These are phyloP conservation scores for Excoecaria agallocha DNA, from an alignment of 345 rosid species.

Conservation along the genomic window DNA sequence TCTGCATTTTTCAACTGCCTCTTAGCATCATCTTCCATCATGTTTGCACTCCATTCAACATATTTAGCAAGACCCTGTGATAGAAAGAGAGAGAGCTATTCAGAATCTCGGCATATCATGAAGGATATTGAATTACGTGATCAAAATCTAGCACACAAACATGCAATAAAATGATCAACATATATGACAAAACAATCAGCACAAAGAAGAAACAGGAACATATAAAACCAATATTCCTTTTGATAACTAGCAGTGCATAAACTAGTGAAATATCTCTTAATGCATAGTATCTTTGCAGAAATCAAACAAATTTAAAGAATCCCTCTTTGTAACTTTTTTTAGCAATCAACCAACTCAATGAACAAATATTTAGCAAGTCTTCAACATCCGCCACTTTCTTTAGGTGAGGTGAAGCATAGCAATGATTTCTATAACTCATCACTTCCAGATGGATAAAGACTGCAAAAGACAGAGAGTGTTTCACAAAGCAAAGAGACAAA, in stretches of 20 bases:
- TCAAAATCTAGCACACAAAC: background rate
- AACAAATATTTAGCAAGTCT: background rate
- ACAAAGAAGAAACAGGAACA: background rate
- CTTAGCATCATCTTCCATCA: constrained; percentile 95
- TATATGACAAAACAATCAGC: too few relatives aligned
- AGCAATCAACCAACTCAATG: background rate
- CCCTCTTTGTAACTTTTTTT: background rate
- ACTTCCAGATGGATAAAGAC: background rate
- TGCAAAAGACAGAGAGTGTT: background rate
- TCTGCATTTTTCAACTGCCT: constrained; percentile 73
- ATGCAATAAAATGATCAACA: background rate
- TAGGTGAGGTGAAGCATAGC: background rate
- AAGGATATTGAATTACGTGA: background rate
- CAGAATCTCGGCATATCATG: background rate
- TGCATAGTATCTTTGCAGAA: background rate
- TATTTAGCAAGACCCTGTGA: constrained; percentile 88
- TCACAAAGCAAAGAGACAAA: background rate
- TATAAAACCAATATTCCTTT: background rate
- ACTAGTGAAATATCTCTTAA: background rate
- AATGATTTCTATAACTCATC: background rate
- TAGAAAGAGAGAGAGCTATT: constrained; percentile 1
- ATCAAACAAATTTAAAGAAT: background rate
- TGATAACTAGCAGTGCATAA: background rate
- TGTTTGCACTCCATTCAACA: constrained; percentile 98
- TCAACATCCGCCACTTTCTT: background rate